Base-by-base conservation (phyloP, 148 eudicot genomes). In the Rhododendron simsii region DNA sequence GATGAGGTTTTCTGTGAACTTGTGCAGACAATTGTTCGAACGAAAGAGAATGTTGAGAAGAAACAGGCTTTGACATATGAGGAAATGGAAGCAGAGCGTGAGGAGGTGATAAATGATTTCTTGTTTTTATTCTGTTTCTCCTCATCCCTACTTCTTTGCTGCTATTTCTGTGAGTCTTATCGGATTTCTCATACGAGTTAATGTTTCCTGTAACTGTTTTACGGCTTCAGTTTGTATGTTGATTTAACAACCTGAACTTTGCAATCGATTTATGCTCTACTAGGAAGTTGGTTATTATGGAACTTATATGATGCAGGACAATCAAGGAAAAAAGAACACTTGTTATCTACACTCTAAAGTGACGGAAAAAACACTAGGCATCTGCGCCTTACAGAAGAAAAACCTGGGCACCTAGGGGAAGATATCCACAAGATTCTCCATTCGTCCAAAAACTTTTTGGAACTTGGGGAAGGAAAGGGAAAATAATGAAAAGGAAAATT, bases 21-120 rank as follows among this genome's bases (percentile, higher is more conserved):
- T 90, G 9, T 88, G 74, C 95, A 97, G 99, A 97, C 90, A 81
- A 95, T 97, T 76, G 84, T 87, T 77, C 91, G 96, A 35, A 97
- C 99, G 44, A 95, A 92, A 88, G 99, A 95, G 89, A 97, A 97
- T 84, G 87, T 91, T 84, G 96, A 86, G 92, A 97, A 95, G 94
- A 97, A 97, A 86, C 99, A 97, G 87, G 98, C 98, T 86, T 88
- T 95, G 93, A 93, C 96, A 2, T 91, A 85, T 10, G 96, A 92
- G 44, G 99, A 97, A 89, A 89, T 93, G 88, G 92, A 86, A 84
- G 86, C 90, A 44, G 98, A 95, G 87, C 94, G 91, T 37, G 95
- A 93, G 85, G 99, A 97, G 93, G 99, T 95, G 71, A 82, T 23
- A 67, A 55, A 11, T 51, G 39, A 48, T 77, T 74, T 33, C 47